Base-by-base conservation (phyloP, 257 asterid species). In the Nemophila menziesii region DNA sequence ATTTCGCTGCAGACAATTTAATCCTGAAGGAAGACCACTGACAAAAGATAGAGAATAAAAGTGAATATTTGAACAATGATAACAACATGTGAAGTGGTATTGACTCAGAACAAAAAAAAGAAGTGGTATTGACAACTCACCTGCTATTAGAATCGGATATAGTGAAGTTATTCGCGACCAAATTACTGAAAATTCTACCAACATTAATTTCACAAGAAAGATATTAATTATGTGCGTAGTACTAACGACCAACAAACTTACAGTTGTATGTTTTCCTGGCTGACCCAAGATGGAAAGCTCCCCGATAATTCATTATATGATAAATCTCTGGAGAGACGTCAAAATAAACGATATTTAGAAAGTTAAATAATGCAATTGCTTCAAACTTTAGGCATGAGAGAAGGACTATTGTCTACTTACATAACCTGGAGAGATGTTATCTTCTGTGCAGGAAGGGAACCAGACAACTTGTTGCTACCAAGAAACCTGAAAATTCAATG, bases 1-100 rank as follows among this genome's bases (percentile, higher is more conserved):
- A n/a, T n/a, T n/a, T n/a, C n/a, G n/a, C n/a, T 81, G 93, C 47
- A 81, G 93, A 46, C 96, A 85, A 58, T 73, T 44, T 65, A 74
- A 49, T 52, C 93, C 85, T 1, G 68, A 54, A 12, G 77, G 72
- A 47, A 75, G 43, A 44, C 34, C 54, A 46, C 92, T 78, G 72
- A 44, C 65, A 33, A 27, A 33, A 57, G 34, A 56, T 47, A 42
- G 44, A 22, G 24, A 27, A 20, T 44, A 15, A 26, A 9, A 23
- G 12, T 33, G 16, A 11, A 37, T 38, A 39, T 27, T 37, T 37
- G 8, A 8, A 49, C 13, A 22, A 23, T 36, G 13, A 18, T 17
- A 26, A 56, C 20, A 14, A 46, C 41, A 46, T 19, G 20, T 16
- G 39, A 33, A 46, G 21, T 22, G 14, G 20, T 18, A 37, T 44